Evolutionary conservation across 1,139 yeast species (phyloP), one percentile per base, ranked within the genome.

Genomic region (Debaryomycetaceae sp.): DNA sequence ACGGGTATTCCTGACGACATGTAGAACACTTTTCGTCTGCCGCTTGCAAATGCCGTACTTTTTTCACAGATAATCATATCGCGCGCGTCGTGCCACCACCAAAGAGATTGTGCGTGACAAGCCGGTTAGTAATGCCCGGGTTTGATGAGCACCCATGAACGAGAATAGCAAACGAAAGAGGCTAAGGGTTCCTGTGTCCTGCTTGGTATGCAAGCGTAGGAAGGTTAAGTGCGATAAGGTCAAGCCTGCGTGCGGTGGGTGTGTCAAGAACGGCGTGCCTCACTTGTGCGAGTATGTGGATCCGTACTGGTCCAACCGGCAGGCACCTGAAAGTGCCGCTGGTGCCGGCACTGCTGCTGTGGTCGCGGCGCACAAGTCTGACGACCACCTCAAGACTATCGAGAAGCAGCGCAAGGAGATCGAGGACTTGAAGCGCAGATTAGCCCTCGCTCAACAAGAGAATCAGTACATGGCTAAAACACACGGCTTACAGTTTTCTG

Each of bases 1-100:
- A 88, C 80, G 5, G 97, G 97, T 30, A 88, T 78, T 29, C 89
- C 85, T 37, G 81, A 71, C 18, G 76, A 66, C 72, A 65, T 65
- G 29, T 4, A 24, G 6, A 27, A 12, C 9, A 15, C 28, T 23
- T 33, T 16, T 30, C 23, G 11, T 23, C 8, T 13, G 9, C 5
- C 25, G 18, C 8, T 25, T 16, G 27, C 16, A 25, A 16, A 12
- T 25, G 21, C 9, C 9, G 21, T 19, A 19, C 11, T n/a, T 19
- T 19, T 10, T 19, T 19, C 21, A 19, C 9, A 19, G 11, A 19
- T 19, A 19, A 19, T 19, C 21, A n/a, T n/a, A n/a, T n/a, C n/a
- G n/a, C n/a, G n/a, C n/a, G n/a, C n/a, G n/a, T n/a, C n/a, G n/a
- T n/a, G n/a, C n/a, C n/a, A n/a, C n/a, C 21, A 10, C 10, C 10